Percentiles rank a stretch among this genome's conserved stretches.
Conservation (phyloP, 768 basidiomycete genomes). For the Collybia mongolica region DNA sequence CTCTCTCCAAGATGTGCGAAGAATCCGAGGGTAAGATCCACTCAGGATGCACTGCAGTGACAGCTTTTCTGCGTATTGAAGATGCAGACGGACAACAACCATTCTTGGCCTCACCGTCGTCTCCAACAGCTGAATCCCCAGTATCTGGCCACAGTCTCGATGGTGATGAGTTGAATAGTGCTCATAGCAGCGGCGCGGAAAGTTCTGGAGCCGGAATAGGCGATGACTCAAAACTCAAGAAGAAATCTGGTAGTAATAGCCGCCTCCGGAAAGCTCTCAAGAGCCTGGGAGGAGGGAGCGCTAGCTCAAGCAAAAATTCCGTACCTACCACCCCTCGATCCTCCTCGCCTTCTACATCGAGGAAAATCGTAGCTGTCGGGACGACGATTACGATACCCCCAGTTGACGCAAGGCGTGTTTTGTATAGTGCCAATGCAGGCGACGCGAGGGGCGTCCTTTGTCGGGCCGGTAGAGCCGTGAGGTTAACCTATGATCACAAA, state of each 20-base stretch:
- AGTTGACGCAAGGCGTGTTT: conserved; percentile 59
- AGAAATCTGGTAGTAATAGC: conserved; percentile 41
- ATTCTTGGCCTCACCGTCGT: conserved; percentile 45
- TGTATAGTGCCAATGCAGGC: conserved; percentile 96
- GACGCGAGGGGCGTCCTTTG: conserved; percentile 95
- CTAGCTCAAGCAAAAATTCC: conserved; percentile 26
- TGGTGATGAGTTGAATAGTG: conserved; percentile 27
- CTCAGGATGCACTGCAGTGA: conserved; percentile 96
- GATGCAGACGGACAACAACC: conserved; percentile 73
- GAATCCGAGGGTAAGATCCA: conserved; percentile 91
- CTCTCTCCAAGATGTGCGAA: conserved; percentile 81
- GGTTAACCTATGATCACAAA: conserved; percentile 98
- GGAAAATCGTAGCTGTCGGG: conserved; percentile 28
- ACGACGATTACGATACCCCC: conserved; percentile 43
- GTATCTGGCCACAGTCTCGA: conserved; percentile 30
- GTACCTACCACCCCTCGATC: conserved; percentile 33
- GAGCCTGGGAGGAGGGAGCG: conserved; percentile 39
- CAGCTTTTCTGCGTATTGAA: conserved; percentile 92
- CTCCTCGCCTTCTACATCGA: conserved; percentile 28
- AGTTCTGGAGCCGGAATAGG: conserved; percentile 31
- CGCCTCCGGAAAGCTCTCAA: conserved; percentile 57
- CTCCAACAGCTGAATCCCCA: conserved; percentile 33
- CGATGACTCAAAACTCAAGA: conserved; percentile 28
- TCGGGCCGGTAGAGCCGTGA: conserved; percentile 84
- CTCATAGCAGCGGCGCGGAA: conserved; percentile 46